phyloP scores from a whole-genome alignment of 805 yeast genomes.

The Nakazawaea populi region DNA sequence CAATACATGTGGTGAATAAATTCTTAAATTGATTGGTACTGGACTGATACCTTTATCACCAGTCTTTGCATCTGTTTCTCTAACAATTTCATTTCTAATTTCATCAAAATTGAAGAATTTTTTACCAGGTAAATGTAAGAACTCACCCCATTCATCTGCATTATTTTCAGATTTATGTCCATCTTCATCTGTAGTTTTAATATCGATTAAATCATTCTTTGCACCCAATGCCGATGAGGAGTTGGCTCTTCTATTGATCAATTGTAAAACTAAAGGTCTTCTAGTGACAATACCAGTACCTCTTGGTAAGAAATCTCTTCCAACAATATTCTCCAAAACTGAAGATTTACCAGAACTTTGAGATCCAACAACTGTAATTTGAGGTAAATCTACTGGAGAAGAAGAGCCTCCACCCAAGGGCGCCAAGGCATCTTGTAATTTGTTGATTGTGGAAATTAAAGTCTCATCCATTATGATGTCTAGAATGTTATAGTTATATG shows the following conservation, averaged over 20 bases:
- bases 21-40: slow-evolving; percentile 87
- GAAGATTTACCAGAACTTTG: slow-evolving; percentile 89
- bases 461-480: slow-evolving; percentile 59
- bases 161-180: slow-evolving; percentile 62
- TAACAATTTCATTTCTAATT: slow-evolving; percentile 83
- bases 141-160: slow-evolving; percentile 94
- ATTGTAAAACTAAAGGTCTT: slow-evolving; percentile 78
- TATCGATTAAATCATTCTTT: slow-evolving; percentile 34
- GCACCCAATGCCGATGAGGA: slow-evolving; percentile 3
- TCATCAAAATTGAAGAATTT: slow-evolving; percentile 84
- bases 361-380: slow-evolving; percentile 92
- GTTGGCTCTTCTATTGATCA: slow-evolving; percentile 59
- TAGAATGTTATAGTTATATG: not conserved
- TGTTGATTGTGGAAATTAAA: slow-evolving; percentile 79
- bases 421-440: slow-evolving; percentile 93
- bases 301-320: slow-evolving; percentile 85
- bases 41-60: slow-evolving; percentile 87
- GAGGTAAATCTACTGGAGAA: slow-evolving; percentile 90
- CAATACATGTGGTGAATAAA: slow-evolving; percentile 89
- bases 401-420: slow-evolving; percentile 87
- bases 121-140: slow-evolving; percentile 85
- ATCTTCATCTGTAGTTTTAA: slow-evolving; percentile 36
- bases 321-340: slow-evolving; percentile 85
- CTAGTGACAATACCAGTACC: slow-evolving; percentile 92
- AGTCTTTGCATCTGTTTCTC: slow-evolving; percentile 83